A percentile compares a stretch with the other conserved stretches of the same genome.
phyloP scores from a whole-genome alignment of 805 yeast species.

The Teunomyces barrocoloradensis region DNA sequence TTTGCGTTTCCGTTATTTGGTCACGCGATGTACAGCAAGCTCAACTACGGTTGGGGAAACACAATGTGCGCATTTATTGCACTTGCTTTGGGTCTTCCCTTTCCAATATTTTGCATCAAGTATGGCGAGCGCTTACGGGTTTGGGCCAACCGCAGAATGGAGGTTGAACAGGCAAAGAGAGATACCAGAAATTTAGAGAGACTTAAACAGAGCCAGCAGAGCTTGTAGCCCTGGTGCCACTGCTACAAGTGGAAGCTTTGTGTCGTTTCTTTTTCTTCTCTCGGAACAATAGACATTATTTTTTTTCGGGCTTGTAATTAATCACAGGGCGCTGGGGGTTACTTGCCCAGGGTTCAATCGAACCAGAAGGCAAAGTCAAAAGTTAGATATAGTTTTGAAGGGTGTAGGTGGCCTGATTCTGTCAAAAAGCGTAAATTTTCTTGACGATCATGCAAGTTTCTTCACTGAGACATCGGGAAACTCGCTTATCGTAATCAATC shows the following conservation, averaged over 20 bases:
- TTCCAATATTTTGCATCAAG: slow-evolving; percentile 34
- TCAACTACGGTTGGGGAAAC: slow-evolving; percentile 42
- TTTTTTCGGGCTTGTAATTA: no score
- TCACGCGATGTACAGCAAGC: slow-evolving; percentile 29
- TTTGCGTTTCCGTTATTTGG: slow-evolving; percentile 40
- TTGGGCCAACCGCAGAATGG: slow-evolving; percentile 32
- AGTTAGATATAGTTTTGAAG: no score
- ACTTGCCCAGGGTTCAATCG: no score
- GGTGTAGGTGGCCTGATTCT: no score
- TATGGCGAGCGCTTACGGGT: slow-evolving; percentile 35
- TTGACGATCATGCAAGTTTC: no score
- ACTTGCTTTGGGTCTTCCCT: slow-evolving; percentile 34
- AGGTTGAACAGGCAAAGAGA: slow-evolving; percentile 19
- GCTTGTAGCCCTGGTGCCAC: background rate
- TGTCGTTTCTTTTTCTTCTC: background rate
- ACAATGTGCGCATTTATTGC: slow-evolving; percentile 37
- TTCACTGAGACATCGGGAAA: no score
- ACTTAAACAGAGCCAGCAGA: slow-evolving; percentile 2
- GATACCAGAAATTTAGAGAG: slow-evolving; percentile 20
- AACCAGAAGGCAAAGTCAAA: no score
- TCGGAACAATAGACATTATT: background rate
- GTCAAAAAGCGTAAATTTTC: no score
- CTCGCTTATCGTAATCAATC: no score
- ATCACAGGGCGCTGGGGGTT: no score
- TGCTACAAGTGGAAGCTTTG: background rate